Conservation (phyloP, 2,329 filamentous ascomycete genomes). For the Teratosphaeria epicoccoides region DNA sequence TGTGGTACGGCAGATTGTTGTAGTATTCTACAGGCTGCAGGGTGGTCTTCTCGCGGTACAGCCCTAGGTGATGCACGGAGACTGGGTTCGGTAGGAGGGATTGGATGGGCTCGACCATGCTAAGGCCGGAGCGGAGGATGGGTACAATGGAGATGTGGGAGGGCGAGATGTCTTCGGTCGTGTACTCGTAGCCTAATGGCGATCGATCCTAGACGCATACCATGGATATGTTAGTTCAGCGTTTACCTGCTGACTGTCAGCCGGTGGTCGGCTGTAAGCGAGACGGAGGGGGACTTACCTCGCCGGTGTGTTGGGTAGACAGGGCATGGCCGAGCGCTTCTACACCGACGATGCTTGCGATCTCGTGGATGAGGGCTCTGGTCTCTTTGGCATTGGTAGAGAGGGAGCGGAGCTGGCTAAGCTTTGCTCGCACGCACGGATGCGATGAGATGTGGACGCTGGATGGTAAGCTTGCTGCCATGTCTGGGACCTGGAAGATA, state of each 20-base stretch:
- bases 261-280: constrained; percentile 11
- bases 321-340: constrained; percentile 65
- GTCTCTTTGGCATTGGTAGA: constrained; percentile 62
- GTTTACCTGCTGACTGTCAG: constrained; percentile 12
- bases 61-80: constrained; percentile 83
- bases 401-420: constrained; percentile 75
- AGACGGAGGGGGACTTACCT: constrained; percentile 42
- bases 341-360: constrained; percentile 67
- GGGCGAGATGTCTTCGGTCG: constrained; percentile 52
- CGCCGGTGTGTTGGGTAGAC: constrained; percentile 46
- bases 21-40: constrained; percentile 93
- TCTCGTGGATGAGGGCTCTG: constrained; percentile 74
- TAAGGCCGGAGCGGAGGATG: constrained; percentile 82
- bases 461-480: neutral
- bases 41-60: constrained; percentile 82
- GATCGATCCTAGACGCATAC: constrained; percentile 53
- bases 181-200: constrained; percentile 67
- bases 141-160: constrained; percentile 70
- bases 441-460: constrained; percentile 70
- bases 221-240: constrained; percentile 6
- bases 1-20: constrained; percentile 82
- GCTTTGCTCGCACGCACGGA: constrained; percentile 77
- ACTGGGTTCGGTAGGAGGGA: constrained; percentile 69
- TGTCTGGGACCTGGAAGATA: neutral
- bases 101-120: constrained; percentile 82